phyloP scores from a whole-genome alignment of 179 eudicot species.

The Carnegiea gigantea region DNA sequence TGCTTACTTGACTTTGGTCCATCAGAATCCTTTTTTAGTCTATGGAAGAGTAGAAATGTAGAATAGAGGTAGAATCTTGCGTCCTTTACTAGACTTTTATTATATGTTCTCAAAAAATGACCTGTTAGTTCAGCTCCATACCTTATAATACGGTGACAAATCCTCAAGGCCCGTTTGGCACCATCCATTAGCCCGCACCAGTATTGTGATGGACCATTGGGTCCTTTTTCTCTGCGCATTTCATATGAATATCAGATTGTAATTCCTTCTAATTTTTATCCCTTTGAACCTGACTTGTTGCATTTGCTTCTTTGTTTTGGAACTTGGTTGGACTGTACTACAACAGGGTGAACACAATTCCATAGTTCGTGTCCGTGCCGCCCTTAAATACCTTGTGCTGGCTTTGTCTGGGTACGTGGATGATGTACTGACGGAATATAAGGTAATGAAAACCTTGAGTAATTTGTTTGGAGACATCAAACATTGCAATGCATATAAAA shows the following conservation, averaged over 20 bases:
- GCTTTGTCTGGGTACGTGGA: conserved; percentile 83
- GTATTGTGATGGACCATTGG: neutral
- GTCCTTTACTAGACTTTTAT: neutral
- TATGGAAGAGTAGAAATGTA: neutral
- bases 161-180: neutral
- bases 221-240: neutral
- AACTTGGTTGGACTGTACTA: conserved; percentile 17
- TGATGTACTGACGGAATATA: conserved; percentile 64
- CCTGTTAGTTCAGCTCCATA: neutral
- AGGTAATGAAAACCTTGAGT: conserved; percentile 39
- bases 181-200: neutral
- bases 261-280: neutral
- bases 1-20: neutral
- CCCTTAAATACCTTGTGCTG: conserved; percentile 65
- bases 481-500: neutral
- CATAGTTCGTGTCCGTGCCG: conserved; percentile 64
- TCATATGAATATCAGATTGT: neutral
- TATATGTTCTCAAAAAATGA: neutral
- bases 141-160: neutral
- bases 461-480: neutral
- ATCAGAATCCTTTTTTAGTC: neutral
- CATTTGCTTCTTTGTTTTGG: conserved; percentile 5
- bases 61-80: neutral
- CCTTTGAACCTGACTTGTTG: neutral
- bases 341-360: conserved; percentile 54